phyloP scores from a whole-genome alignment of 2,329 filamentous ascomycete genomes.

The Byssothecium circinans region DNA sequence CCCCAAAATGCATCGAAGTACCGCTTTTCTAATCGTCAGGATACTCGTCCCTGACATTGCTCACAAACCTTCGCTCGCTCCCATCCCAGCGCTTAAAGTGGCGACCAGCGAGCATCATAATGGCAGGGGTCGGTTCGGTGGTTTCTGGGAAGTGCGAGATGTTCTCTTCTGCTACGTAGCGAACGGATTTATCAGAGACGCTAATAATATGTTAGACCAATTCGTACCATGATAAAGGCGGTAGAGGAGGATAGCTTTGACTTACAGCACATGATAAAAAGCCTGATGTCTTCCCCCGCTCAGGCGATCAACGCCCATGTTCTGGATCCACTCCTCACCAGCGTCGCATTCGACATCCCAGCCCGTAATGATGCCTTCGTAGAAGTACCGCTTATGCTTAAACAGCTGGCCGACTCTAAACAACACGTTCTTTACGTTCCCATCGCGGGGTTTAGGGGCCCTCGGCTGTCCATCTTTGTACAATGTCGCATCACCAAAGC shows the following conservation, averaged over 20 bases:
- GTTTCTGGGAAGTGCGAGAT: slow-evolving; percentile 54
- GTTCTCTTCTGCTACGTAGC: slow-evolving; percentile 81
- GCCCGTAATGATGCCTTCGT: slow-evolving; percentile 81
- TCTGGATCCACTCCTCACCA: slow-evolving; percentile 64
- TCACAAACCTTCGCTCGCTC: slow-evolving; percentile 70
- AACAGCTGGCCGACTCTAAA: slow-evolving; percentile 76
- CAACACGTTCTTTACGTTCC: slow-evolving; percentile 18
- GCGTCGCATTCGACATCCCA: slow-evolving; percentile 70
- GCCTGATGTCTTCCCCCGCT: slow-evolving; percentile 65
- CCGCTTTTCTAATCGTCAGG: slow-evolving; percentile 68
- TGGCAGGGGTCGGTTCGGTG: slow-evolving; percentile 54
- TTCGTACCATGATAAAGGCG: too few species aligned
- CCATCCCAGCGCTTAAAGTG: slow-evolving; percentile 87
- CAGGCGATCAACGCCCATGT: slow-evolving; percentile 63
- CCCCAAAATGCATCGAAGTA: too few species aligned
- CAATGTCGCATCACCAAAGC: slow-evolving; percentile 58
- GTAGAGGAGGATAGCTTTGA: slow-evolving; percentile 39
- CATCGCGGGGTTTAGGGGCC: slow-evolving; percentile 21
- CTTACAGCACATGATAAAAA: slow-evolving; percentile 88
- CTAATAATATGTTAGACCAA: slow-evolving; percentile 41
- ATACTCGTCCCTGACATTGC: slow-evolving; percentile 80
- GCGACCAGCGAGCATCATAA: slow-evolving; percentile 74
- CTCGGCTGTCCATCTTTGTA: slow-evolving; percentile 59
- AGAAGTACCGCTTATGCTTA: slow-evolving; percentile 76
- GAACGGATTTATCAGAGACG: slow-evolving; percentile 66